A percentile compares a stretch with the other conserved stretches of the same genome.
Conservation (phyloP, 2,329 filamentous ascomycete genomes). For the Atkinsonella texensis region DNA sequence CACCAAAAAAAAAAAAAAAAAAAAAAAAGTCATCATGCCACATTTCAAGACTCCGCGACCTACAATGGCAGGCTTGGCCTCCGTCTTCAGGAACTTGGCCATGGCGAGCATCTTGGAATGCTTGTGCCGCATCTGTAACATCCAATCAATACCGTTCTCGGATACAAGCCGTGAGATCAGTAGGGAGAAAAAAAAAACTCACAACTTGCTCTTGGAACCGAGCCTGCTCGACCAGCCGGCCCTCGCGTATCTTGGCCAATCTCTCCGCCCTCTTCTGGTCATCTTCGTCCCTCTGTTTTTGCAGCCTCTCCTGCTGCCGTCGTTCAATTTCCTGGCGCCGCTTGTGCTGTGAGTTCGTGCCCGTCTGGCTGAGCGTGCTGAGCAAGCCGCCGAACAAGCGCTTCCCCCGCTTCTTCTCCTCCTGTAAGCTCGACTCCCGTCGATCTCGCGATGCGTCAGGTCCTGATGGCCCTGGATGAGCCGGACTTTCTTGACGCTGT, state of each 20-base stretch:
- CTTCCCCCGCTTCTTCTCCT: conserved; percentile 76
- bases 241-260: conserved; percentile 46
- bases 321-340: conserved; percentile 71
- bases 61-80: conserved; percentile 61
- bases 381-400: conserved; percentile 76
- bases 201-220: conserved; percentile 68
- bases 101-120: conserved; percentile 60
- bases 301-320: conserved; percentile 64
- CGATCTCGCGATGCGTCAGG: conserved; percentile 8
- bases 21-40: too few relatives aligned
- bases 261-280: conserved; percentile 55
- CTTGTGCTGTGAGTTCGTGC: conserved; percentile 49
- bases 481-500: neutral
- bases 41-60: too few relatives aligned
- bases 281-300: conserved; percentile 60
- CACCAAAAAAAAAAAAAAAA: neutral
- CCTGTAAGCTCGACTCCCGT: conserved; percentile 27
- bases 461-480: conserved; percentile 5
- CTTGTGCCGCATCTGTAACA: conserved; percentile 57
- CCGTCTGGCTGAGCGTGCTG: conserved; percentile 64
- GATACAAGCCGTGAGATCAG: too few relatives aligned
- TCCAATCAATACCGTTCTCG: conserved; percentile 11
- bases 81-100: conserved; percentile 65
- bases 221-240: conserved; percentile 58
- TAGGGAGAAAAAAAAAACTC: too few relatives aligned